Evolutionary conservation across 192 early-diverging fungal genomes (phyloP), one percentile per base, ranked within the genome.

Genomic region (Umbelopsis sp.): DNA sequence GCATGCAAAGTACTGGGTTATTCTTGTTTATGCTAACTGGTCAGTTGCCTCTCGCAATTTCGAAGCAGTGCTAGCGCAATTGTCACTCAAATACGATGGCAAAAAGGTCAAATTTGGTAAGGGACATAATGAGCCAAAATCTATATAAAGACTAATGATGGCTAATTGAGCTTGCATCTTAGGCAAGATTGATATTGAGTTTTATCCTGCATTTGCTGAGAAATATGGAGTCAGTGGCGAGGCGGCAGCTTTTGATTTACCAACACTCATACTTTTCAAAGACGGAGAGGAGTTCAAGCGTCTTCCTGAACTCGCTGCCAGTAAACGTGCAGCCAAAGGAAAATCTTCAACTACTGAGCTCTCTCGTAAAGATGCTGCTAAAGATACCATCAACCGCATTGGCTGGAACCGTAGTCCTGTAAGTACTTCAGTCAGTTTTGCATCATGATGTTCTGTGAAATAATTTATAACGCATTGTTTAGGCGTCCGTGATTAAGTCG

Each of bases 1-100:
- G 0, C 67, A 72, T 0, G 69, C 73, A 29, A 74, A 84, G 66
- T 85, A 87, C 66, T 87, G 86, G 86, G 75, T 84, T 14, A 76
- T 87, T 22, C 79, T 85, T 52, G 76, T 85, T 44, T 84, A 84
- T 45, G 74, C 79, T 11, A 81, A 78, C n/a, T 87, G 86, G 86
- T 84, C 81, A 21, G 69, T 78, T 9, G 70, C 82, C 5, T 87
- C 82, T 43, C 77, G 79, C 25, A 72, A 83, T 62, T 87, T 87
- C 76, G 86, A 87, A 49, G 76, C 74, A 43, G 75, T 82, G 21
- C 69, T 85, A 17, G 86, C 86, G 2, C 67, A 81, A 51, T 71
- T 80, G 21, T 87, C 86, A 8, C 47, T 87, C 38, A 73, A 76
- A 59, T 87, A 85, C 25, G 75, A 75, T 11, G 32, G 44, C 12